Evolutionary conservation across 352 stramenopile species (phyloP), one percentile per base, ranked within the genome.

Genomic region (Pelagophyceae sp.): DNA sequence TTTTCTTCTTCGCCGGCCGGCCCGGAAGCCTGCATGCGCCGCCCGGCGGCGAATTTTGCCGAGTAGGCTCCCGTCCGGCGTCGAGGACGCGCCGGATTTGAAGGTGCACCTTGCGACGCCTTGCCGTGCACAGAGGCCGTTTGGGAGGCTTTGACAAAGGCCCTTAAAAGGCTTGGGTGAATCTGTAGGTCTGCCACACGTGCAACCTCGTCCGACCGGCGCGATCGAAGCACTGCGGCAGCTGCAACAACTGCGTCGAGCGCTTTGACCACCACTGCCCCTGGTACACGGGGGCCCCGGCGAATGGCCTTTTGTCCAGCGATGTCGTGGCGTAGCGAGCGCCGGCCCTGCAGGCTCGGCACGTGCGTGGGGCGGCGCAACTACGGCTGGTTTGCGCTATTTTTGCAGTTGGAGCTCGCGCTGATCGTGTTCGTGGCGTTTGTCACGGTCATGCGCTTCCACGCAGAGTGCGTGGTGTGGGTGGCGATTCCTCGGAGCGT

Each of bases 291-390:
- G n/a, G n/a, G n/a, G n/a, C n/a, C n/a, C n/a, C n/a, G n/a, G n/a
- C n/a, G n/a, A n/a, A n/a, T n/a, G n/a, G n/a, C n/a, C n/a, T n/a
- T n/a, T n/a, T n/a, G n/a, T n/a, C n/a, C n/a, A n/a, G n/a, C n/a
- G n/a, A n/a, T n/a, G n/a, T n/a, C n/a, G n/a, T n/a, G n/a, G n/a
- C n/a, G n/a, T n/a, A n/a, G n/a, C n/a, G n/a, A n/a, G n/a, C n/a
- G n/a, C n/a, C n/a, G n/a, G n/a, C n/a, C n/a, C n/a, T n/a, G n/a
- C n/a, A n/a, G n/a, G n/a, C n/a, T 92, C 27, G 89, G 92, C 63
- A 98, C 94, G 85, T 98, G 93, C 77, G 91, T 99, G 64, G 96
- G 93, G 11, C 86, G 90, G 40, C 85, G 90, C 45, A 99, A 98
- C 87, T 93, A 98, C 85, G 80, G 86, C 60, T 91, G 85, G 63